A percentile compares a stretch with the other conserved stretches of the same genome.
Evolutionary conservation across 106 monocot genomes (phyloP).

Genomic region (Agapanthus africanus): DNA sequence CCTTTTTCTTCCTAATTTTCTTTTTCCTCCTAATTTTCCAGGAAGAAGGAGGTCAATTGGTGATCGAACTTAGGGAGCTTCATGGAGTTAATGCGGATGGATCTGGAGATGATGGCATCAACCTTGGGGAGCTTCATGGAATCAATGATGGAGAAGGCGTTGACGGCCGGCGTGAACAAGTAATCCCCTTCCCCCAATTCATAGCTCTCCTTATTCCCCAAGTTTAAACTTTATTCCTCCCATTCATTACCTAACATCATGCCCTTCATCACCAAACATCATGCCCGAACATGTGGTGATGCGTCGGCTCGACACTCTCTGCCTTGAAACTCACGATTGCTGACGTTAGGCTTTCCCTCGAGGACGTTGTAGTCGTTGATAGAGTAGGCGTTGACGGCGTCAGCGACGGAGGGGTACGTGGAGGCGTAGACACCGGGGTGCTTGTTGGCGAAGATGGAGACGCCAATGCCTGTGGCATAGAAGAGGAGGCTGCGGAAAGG

Average conservation of each 20-base stretch:
- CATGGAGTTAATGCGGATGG: too few species aligned
- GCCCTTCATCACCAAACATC: too few species aligned
- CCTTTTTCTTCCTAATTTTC: too few species aligned
- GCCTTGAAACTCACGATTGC: conserved; percentile 66
- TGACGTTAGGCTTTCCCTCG: conserved; percentile 74
- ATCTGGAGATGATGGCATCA: too few species aligned
- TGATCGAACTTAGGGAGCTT: too few species aligned
- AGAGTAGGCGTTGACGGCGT: conserved; percentile 73
- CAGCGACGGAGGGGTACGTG: conserved; percentile 53
- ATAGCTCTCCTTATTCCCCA: conserved; percentile 57
- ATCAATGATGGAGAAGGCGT: too few species aligned
- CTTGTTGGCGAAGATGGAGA: conserved; percentile 92
- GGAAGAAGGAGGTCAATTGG: too few species aligned
- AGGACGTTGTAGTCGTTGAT: conserved; percentile 84
- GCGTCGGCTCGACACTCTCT: conserved; percentile 79
- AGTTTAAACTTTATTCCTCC: conserved; percentile 84
- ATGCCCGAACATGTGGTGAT: conserved; percentile 81
- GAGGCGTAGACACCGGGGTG: conserved; percentile 73
- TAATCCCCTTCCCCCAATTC: conserved; percentile 65
- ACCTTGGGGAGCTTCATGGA: too few species aligned
- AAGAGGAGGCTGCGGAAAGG: conserved; percentile 55
- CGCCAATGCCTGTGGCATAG: conserved; percentile 83
- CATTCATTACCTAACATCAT: conserved; percentile 60
- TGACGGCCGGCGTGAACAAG: conserved; percentile 80
- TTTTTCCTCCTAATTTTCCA: too few species aligned